Percentiles rank a stretch among this genome's conserved stretches.
These are phyloP conservation scores for Ottelia alismoides DNA, from an alignment of 106 monocot genomes.

Conservation along the genomic window DNA sequence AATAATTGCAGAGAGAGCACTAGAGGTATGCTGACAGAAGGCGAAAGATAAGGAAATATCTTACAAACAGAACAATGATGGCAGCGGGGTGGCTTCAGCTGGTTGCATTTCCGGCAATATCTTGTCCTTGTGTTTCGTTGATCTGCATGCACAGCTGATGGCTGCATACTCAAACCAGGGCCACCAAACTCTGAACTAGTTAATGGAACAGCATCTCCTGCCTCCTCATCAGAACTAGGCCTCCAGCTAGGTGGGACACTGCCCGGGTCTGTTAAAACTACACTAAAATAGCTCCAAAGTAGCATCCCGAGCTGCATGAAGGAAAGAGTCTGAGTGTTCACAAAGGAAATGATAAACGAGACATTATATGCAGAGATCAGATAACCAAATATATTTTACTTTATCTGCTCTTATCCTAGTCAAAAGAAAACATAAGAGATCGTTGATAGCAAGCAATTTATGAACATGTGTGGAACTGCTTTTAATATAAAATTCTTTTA, in stretches of 20 bases:
- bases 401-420: no score
- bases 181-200: slow-evolving; percentile 35
- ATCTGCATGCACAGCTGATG: slow-evolving; percentile 31
- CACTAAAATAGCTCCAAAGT: slow-evolving; percentile 95
- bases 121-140: slow-evolving; percentile 50
- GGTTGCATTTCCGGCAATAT: slow-evolving; percentile 91
- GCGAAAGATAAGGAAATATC: no score
- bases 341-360: no score
- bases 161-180: slow-evolving; percentile 33
- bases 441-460: no score
- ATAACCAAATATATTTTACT: no score
- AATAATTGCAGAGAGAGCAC: no score
- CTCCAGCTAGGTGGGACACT: slow-evolving; percentile 81
- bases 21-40: no score
- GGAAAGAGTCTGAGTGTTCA: no score
- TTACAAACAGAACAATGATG: slow-evolving; percentile 99
- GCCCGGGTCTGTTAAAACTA: slow-evolving; percentile 92
- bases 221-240: slow-evolving; percentile 66
- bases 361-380: no score
- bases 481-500: no score
- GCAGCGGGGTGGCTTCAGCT: slow-evolving; percentile 93
- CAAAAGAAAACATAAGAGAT: no score
- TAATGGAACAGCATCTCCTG: slow-evolving; percentile 57
- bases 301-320: slow-evolving; percentile 79
- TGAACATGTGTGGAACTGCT: no score